These are phyloP conservation scores for Annona cherimola DNA, from an alignment of 164 flowering plant species.

Conservation along the genomic window DNA sequence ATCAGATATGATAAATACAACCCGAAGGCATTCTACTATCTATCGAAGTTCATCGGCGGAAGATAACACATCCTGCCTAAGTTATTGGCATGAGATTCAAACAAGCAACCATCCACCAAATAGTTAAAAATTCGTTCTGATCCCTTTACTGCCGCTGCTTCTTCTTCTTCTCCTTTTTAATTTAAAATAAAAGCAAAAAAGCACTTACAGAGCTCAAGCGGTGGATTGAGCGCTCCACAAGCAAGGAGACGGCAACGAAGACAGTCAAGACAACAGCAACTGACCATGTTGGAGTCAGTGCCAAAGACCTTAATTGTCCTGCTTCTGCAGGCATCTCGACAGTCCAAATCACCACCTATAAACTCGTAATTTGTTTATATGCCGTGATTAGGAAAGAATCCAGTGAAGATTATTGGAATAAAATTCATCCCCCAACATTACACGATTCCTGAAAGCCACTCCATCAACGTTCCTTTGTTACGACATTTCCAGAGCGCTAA, in stretches of 20 bases:
- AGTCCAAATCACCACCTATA: not conserved
- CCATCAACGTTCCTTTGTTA: not conserved
- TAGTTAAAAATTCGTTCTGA: too few relatives aligned
- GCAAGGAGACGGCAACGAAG: constrained; percentile 83
- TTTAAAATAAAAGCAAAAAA: not conserved
- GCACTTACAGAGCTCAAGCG: constrained; percentile 71
- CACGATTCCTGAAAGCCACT: not conserved
- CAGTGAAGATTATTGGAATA: not conserved
- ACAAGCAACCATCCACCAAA: too few relatives aligned
- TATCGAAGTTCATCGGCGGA: too few relatives aligned
- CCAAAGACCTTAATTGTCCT: constrained; percentile 67
- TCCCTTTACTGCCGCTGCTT: too few relatives aligned
- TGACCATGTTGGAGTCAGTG: constrained; percentile 97
- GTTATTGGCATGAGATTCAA: not conserved
- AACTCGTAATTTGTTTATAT: not conserved
- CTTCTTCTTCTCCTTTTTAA: too few relatives aligned
- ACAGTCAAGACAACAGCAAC: constrained; percentile 85
- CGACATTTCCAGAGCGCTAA: not conserved
- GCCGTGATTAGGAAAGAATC: not conserved
- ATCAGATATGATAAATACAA: too few relatives aligned
- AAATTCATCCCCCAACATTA: not conserved
- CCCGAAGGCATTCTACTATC: too few relatives aligned
- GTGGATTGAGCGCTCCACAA: constrained; percentile 92
- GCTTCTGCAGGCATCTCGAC: constrained; percentile 39
- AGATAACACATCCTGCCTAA: too few relatives aligned